These are phyloP conservation scores for Mallotus japonicus DNA, from an alignment of 441 rosid genomes.

Conservation along the genomic window DNA sequence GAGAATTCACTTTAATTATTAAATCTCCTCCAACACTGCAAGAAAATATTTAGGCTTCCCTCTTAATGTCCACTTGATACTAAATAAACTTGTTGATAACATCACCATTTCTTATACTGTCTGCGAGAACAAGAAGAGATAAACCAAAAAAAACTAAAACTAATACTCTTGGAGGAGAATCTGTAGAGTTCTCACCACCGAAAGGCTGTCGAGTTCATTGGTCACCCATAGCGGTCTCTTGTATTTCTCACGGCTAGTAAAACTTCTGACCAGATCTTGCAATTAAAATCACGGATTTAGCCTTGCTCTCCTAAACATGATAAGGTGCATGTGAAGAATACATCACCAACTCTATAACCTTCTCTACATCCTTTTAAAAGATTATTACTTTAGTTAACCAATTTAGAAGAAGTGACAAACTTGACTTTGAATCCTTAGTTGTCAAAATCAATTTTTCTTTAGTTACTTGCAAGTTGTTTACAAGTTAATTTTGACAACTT, in stretches of 20 bases:
- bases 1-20: slow-evolving; percentile 51
- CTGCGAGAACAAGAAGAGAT: slow-evolving; percentile 42
- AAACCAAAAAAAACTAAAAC: neutral
- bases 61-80: slow-evolving; percentile 70
- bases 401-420: too few relatives aligned
- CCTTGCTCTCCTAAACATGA: neutral
- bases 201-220: slow-evolving; percentile 54
- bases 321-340: too few relatives aligned
- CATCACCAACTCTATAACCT: too few relatives aligned
- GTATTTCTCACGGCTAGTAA: slow-evolving; percentile 81
- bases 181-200: slow-evolving; percentile 44
- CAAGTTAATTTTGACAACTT: too few relatives aligned
- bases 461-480: too few relatives aligned
- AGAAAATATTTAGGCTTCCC: slow-evolving; percentile 63
- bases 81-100: slow-evolving; percentile 73
- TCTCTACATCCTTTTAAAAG: too few relatives aligned
- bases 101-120: slow-evolving; percentile 79
- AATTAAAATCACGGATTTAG: neutral
- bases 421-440: too few relatives aligned
- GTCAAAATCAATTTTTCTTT: too few relatives aligned
- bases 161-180: too few relatives aligned
- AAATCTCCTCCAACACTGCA: slow-evolving; percentile 53
- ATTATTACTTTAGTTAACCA: too few relatives aligned
- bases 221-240: slow-evolving; percentile 71
- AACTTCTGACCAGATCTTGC: slow-evolving; percentile 82